Base-by-base conservation (phyloP, 768 basidiomycete species). In the Dacryopinax spathularia region DNA sequence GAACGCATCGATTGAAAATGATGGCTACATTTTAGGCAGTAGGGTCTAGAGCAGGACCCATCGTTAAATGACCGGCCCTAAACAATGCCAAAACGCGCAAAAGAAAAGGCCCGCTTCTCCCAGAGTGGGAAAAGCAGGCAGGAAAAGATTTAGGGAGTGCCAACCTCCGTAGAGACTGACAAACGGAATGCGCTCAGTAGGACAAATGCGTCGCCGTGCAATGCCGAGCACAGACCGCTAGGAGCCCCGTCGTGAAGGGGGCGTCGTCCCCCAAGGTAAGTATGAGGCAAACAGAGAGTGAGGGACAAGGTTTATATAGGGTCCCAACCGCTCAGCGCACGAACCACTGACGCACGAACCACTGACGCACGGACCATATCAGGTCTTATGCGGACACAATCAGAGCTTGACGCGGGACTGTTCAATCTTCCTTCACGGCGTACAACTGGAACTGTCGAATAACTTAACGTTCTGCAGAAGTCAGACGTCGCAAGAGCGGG, bases 101-200 rank as follows among this genome's bases (percentile, higher is more conserved):
- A 56, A 56, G 48, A 9, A 56, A 31, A 56, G 48, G 48, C 48
- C 48, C 48, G 48, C 48, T 56, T 29, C 48, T 56, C 48, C 48
- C 48, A 56, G 48, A 56, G 48, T 56, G 48, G 48, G 48, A 56
- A 20, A 56, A 56, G 48, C 48, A 20, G 48, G 48, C 48, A 5
- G 48, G 48, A 56, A 56, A 56, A 56, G 25, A 56, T 56, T 56
- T 13, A 56, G 48, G 48, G 48, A 56, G 48, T 56, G 48, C 48
- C 48, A 56, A 56, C 25, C 48, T 29, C n/a, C 48, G 48, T 56
- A 56, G 48, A 29, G 48, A 20, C 20, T 56, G 48, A 56, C 48
- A 56, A 56, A 56, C 48, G 18, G 25, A 25, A 56, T 5, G 25
- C 48, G 22, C 48, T 56, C 48, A 18, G 48, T 56, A 31, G 48